Evolutionary conservation across 176 grass and related monocot genomes (phyloP).

Genomic region (Panicum miliaceum): DNA sequence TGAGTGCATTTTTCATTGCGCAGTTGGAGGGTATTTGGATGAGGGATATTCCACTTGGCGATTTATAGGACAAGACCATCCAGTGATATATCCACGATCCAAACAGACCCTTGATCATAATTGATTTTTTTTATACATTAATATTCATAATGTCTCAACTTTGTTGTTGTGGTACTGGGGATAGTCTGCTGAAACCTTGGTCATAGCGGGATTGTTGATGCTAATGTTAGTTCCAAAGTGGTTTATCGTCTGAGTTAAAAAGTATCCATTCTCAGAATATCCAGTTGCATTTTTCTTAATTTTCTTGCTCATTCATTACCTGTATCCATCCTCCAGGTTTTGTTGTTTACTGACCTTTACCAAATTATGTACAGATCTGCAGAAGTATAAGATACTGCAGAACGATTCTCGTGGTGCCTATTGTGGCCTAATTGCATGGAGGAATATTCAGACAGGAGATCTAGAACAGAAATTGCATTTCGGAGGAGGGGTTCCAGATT

Average conservation of each 20-base stretch:
- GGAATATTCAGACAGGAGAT: conserved; percentile 43
- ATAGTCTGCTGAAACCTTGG: neutral
- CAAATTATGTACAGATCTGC: neutral
- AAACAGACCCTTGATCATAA: neutral
- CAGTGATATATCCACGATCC: neutral
- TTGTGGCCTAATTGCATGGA: conserved; percentile 44
- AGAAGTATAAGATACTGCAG: neutral
- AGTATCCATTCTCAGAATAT: neutral
- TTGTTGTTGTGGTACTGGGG: neutral
- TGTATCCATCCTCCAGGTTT: neutral
- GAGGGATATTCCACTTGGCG: neutral
- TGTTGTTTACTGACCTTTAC: conserved; percentile 7
- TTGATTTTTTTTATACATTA: neutral
- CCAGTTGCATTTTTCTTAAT: neutral
- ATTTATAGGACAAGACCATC: neutral
- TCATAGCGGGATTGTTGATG: neutral
- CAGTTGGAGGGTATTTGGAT: neutral
- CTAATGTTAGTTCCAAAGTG: neutral
- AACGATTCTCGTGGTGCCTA: neutral
- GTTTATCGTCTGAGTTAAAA: neutral
- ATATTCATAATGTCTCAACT: neutral
- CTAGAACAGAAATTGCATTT: conserved; percentile 41
- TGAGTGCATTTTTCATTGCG: neutral
- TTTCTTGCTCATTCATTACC: conserved; percentile 1
- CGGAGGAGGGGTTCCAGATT: conserved; percentile 43